Evolutionary conservation across 257 asterid genomes (phyloP), one percentile per base, ranked within the genome.

Genomic region (Solanum gandarillasii): DNA sequence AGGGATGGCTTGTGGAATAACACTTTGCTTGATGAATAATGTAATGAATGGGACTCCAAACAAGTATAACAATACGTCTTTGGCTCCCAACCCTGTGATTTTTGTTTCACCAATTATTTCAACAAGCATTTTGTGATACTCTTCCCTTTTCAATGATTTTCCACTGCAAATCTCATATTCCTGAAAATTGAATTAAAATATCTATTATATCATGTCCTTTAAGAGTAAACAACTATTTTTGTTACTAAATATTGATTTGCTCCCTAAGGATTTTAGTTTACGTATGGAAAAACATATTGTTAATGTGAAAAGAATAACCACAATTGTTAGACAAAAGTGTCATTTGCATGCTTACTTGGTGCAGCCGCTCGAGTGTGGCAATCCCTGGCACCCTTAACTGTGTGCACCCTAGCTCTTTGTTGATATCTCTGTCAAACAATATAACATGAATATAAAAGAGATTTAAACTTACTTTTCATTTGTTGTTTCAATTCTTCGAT

Each of bases 31-130:
- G 34, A 93, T 35, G 67, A 94, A 86, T 52, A 91, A 87, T 31
- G 98, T 92, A 10, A 95, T 87, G 0, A 92, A 90, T 0, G 98
- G 99, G 65, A 93, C 93, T n/a, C 97, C 96, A 83, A 87, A 91
- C 12, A 95, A 89, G 90, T 93, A 96, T 87, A 95, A 88, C 3
- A 96, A 34, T 88, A 93, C 85, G 82, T 96, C 98, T 86, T 94
- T 95, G 36, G 96, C 96, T 88, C 94, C 98, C 71, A 90, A 75
- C 35, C 93, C 94, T 10, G 95, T 95, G 3, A 95, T 92, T 73
- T 98, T 96, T 14, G 93, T 94, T n/a, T 93, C 98, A 34, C 87
- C 27, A 31, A 95, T 93, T 87, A 96, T 93, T 21, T 93, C 94
- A 65, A 87, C 87, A 38, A 96, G 90, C 41, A 96, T 93, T 86